These are phyloP conservation scores for Cubamyces lactineus DNA, from an alignment of 768 basidiomycete genomes.

Conservation along the genomic window DNA sequence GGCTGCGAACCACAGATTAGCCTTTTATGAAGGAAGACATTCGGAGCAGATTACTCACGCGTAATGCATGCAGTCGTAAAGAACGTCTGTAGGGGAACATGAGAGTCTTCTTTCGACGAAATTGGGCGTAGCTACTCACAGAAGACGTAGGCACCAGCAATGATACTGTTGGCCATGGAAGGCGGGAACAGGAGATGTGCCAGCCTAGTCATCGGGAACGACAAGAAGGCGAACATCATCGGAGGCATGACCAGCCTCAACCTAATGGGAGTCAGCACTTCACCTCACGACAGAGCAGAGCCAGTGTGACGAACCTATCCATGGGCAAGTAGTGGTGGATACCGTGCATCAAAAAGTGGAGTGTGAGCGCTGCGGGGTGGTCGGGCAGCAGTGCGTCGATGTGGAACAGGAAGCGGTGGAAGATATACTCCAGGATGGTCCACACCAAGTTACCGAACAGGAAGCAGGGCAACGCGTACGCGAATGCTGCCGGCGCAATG, in stretches of 20 bases:
- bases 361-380: conserved; percentile 69
- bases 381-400: conserved; percentile 89
- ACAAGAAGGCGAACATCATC: conserved; percentile 71
- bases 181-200: conserved; percentile 82
- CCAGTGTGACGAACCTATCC: conserved; percentile 65
- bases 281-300: neutral
- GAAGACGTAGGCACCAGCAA: conserved; percentile 76
- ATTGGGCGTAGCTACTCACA: conserved; percentile 49
- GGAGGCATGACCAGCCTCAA: conserved; percentile 98
- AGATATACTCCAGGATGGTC: conserved; percentile 90
- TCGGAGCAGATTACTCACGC: conserved; percentile 52
- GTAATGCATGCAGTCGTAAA: conserved; percentile 93
- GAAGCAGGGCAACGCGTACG: conserved; percentile 70
- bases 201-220: conserved; percentile 85
- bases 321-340: conserved; percentile 98
- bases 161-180: conserved; percentile 88
- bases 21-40: neutral
- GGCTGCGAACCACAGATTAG: conserved; percentile 39
- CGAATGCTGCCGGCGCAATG: conserved; percentile 54
- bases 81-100: conserved; percentile 53
- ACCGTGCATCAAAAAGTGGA: conserved; percentile 94
- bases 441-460: conserved; percentile 86
- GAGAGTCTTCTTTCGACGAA: conserved; percentile 15
- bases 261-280: conserved; percentile 40
- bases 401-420: conserved; percentile 98